Evolutionary conservation across 1,284 basidiomycete species (phyloP).

Genomic region (Boletellus deceptivus): DNA sequence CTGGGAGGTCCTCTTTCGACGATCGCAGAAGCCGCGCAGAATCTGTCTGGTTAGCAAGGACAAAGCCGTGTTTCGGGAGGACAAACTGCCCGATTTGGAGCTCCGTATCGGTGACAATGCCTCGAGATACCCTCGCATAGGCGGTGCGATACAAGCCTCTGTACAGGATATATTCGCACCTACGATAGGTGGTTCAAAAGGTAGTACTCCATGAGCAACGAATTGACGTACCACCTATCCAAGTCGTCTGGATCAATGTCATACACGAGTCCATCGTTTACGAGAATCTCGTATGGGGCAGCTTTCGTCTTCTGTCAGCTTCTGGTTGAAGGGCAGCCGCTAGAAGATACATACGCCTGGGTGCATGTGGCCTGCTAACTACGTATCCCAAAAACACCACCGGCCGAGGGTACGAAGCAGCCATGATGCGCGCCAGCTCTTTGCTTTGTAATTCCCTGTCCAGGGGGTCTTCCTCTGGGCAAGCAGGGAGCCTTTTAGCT

Average conservation of each 20-base stretch:
- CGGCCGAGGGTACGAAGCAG: conserved; percentile 69
- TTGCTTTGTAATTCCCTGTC: conserved; percentile 88
- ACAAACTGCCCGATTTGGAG: conserved; percentile 81
- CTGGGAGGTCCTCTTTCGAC: conserved; percentile 63
- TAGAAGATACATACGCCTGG: conserved; percentile 52
- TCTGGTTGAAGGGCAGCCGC: not conserved
- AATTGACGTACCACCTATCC: conserved; percentile 62
- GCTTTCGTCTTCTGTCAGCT: conserved; percentile 44
- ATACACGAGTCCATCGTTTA: conserved; percentile 66
- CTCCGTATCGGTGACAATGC: conserved; percentile 74
- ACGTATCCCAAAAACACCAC: conserved; percentile 87
- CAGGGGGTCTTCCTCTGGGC: conserved; percentile 75
- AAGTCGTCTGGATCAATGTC: conserved; percentile 73
- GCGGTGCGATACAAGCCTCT: conserved; percentile 77
- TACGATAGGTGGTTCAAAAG: conserved; percentile 22
- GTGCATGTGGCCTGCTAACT: conserved; percentile 75
- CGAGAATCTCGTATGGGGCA: conserved; percentile 82
- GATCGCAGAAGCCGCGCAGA: conserved; percentile 66
- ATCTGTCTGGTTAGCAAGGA: conserved; percentile 57
- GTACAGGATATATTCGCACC: conserved; percentile 90
- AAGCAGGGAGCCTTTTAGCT: not conserved
- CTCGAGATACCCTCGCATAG: conserved; percentile 71
- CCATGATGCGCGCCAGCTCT: conserved; percentile 81
- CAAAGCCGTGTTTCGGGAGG: conserved; percentile 57
- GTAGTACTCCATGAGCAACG: not conserved